Evolutionary conservation across 1,284 basidiomycete species (phyloP), one percentile per base, ranked within the genome.

Genomic region (Fistulinella cinereoalba): DNA sequence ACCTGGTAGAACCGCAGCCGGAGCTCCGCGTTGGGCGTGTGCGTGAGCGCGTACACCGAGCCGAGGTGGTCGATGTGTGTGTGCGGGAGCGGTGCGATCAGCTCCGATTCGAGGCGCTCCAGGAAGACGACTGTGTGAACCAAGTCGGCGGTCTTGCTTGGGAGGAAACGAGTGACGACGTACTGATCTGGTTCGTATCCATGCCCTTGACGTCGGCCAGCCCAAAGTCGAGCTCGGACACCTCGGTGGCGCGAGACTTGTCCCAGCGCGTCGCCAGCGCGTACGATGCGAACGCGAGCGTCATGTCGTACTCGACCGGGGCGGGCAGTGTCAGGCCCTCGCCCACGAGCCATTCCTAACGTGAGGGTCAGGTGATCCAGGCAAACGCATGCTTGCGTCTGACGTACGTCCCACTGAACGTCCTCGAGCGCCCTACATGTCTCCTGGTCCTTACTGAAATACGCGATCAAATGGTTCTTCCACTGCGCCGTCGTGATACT

Each of bases 401-500:
- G 6, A 66, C 78, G 52, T 52, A 85, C 91, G 61, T 93, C 71
- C 83, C 87, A 95, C 60, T 94, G 83, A 33, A 97, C 76, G 42
- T 70, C 75, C 54, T 88, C 76, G 29, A 98, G 76, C 25, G 79
- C 77, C 52, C 83, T 77, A 84, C 79, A 9, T 72, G 65, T 10
- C 75, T 77, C 21, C 78, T 32, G 78, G 59, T 87, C 69, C 53
- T 74, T 71, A 54, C 71, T 71, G 69, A 83, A 98, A 66, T 87
- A 96, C n/a, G 64, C 70, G 57, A 87, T 91, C 18, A 99, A 72
- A 62, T 98, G 92, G 5, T 75, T 71, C 59, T 89, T 87, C 93
- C 94, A 98, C 57, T 96, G 80, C 31, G 82, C 73, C 0, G 93
- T 97, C 13, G 87, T 88, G 64, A 98, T 91, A 52, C 90, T 89